A percentile compares a stretch with the other conserved stretches of the same genome.
Evolutionary conservation across 371 early-diverging fungal species (phyloP).

Genomic region (Mucor plumbeus): DNA sequence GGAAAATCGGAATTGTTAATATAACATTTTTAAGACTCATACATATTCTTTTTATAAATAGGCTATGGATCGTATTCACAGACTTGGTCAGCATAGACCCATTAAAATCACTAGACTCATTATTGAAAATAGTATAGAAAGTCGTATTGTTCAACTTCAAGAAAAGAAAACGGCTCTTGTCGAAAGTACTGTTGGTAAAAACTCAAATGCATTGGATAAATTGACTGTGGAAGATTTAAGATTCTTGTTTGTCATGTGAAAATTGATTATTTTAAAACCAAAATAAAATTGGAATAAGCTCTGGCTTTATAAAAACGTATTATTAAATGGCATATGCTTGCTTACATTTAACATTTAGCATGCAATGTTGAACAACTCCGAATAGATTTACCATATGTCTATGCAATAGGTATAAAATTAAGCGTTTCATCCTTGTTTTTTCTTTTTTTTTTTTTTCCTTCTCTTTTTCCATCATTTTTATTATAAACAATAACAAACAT

Average conservation of each 20-base stretch:
- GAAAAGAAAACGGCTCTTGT: constrained; percentile 95
- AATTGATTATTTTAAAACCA: background rate
- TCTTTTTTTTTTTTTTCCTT: constrained; percentile 9
- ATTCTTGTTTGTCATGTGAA: constrained; percentile 82
- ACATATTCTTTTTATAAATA: constrained; percentile 52
- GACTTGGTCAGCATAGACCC: constrained; percentile 90
- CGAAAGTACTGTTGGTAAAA: constrained; percentile 87
- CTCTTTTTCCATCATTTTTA: background rate
- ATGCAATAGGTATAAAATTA: background rate
- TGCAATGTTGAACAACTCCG: background rate
- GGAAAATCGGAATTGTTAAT: background rate
- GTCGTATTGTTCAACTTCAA: constrained; percentile 91
- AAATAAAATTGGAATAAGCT: background rate
- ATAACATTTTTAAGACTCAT: constrained; percentile 9
- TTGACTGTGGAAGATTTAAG: constrained; percentile 85
- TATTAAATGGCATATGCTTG: constrained; percentile 1
- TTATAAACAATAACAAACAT: background rate
- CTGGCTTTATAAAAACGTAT: background rate
- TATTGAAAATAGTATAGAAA: constrained; percentile 96
- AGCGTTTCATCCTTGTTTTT: background rate
- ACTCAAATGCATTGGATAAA: constrained; percentile 63
- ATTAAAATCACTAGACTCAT: constrained; percentile 89
- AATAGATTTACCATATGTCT: background rate
- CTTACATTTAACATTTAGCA: no score
- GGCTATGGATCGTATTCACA: constrained; percentile 92